Conservation (phyloP, 371 early-diverging fungal species). For the Conidiobolus incongruus region DNA sequence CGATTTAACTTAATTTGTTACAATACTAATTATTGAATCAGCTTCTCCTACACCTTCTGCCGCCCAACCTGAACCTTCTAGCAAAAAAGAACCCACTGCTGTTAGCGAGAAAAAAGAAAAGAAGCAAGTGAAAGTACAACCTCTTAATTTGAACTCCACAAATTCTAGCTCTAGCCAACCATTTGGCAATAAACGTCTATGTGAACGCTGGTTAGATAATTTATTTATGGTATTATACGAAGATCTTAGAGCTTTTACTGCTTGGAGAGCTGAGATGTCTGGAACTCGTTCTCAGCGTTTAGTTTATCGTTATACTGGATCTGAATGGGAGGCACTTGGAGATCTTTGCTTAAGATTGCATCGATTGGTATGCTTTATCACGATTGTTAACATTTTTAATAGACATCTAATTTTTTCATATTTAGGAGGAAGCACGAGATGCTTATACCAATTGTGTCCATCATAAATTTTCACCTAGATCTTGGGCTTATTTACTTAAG, state of each 20-base stretch:
- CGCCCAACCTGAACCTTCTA: no score
- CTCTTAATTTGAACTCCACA: not conserved
- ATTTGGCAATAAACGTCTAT: constrained; percentile 81
- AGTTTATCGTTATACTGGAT: constrained; percentile 68
- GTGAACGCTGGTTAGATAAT: constrained; percentile 96
- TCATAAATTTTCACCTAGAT: constrained; percentile 70
- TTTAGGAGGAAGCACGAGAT: constrained; percentile 61
- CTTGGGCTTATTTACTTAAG: constrained; percentile 62
- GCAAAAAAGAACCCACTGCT: no score
- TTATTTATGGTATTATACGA: constrained; percentile 93
- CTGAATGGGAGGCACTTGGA: constrained; percentile 92
- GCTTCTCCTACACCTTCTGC: no score
- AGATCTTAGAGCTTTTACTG: constrained; percentile 82
- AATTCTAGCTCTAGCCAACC: constrained; percentile 2
- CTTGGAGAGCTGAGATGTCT: constrained; percentile 49
- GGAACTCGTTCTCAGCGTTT: constrained; percentile 43
- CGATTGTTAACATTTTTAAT: no score
- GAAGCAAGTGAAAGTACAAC: not conserved
- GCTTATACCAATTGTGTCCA: constrained; percentile 72
- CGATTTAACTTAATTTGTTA: no score
- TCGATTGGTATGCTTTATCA: constrained; percentile 25
- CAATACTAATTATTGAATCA: no score
- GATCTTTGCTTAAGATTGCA: constrained; percentile 70
- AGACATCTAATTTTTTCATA: not conserved
- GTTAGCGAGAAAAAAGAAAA: no score